Evolutionary conservation across 1,284 basidiomycete genomes (phyloP), one percentile per base, ranked within the genome.

Genomic region (Schizopora paradoxa): DNA sequence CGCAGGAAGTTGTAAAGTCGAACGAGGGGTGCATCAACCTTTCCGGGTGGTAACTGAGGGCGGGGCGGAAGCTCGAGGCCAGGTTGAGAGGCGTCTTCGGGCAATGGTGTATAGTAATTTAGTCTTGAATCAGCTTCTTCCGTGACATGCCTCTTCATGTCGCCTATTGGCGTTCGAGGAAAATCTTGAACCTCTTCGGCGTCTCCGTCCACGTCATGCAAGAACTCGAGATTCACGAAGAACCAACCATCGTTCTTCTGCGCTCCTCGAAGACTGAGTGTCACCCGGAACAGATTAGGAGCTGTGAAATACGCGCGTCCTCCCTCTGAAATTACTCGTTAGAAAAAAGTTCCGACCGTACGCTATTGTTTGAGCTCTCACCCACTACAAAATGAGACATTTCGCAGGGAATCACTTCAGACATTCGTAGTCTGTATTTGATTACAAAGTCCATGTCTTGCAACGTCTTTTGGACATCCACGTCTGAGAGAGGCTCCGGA

Each of bases 1-100:
- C 88, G 86, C 27, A 91, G 70, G 55, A 90, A 86, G 57, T 90
- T 91, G 63, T 74, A 90, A 7, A 89, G 57, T 31, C 87, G 75
- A 7, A 89, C 74, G 11, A 91, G 74, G n/a, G 88, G 87, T 16
- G 86, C 72, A 54, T 91, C 87, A 5, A 79, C 68, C 14, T 76
- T 68, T 34, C 76, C 78, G 36, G 73, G 69, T 0, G 79, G 74
- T 19, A 87, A 63, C 54, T 77, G 70, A 2, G 78, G 79, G 45
- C 64, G 67, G 39, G 69, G 67, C 18, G 76, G 70, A 5, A 66
- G 50, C 27, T 76, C 71, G 3, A 66, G 53, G n/a, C 67, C 71
- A 23, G 72, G 70, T 19, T 67, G 68, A 36, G 58, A 61, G 0
- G 56, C 55, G 16, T 70, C 68, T 31, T 67, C 61, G 14, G 72